Conservation (phyloP, 305 asterid species). For the Fraxinus albicans region DNA sequence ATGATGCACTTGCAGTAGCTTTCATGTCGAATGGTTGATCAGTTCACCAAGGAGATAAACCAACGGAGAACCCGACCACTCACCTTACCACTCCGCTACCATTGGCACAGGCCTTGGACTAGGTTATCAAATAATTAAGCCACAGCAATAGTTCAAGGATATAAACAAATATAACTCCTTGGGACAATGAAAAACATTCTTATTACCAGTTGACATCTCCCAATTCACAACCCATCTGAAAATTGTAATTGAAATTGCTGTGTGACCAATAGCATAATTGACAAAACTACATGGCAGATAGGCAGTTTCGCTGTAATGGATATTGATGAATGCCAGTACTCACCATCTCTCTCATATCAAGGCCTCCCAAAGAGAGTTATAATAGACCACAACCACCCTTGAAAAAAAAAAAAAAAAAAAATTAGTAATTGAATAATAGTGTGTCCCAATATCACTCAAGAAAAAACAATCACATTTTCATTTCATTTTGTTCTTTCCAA, state of each 20-base stretch:
- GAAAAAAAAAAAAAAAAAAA: not conserved
- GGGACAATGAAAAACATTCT: not conserved
- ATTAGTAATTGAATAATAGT: not conserved
- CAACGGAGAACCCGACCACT: not conserved
- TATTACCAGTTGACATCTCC: not conserved
- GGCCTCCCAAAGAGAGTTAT: not conserved
- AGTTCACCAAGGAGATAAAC: constrained; percentile 17
- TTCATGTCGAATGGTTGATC: constrained; percentile 15
- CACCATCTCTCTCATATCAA: not conserved
- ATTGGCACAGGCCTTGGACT: constrained; percentile 34
- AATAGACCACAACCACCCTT: not conserved
- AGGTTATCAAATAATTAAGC: constrained; percentile 58
- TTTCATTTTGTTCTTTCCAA: not conserved
- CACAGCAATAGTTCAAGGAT: constrained; percentile 59
- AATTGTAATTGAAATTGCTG: not conserved
- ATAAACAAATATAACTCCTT: not conserved
- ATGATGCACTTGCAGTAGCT: constrained; percentile 7
- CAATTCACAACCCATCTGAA: not conserved
- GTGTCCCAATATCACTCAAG: not conserved
- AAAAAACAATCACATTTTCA: not conserved
- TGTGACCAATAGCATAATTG: not conserved
- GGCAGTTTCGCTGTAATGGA: not conserved
- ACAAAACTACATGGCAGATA: not conserved
- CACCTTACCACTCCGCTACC: constrained; percentile 23
- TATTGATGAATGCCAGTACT: not conserved